phyloP scores from a whole-genome alignment of 2,329 filamentous ascomycete genomes.

The Talaromyces sp. region DNA sequence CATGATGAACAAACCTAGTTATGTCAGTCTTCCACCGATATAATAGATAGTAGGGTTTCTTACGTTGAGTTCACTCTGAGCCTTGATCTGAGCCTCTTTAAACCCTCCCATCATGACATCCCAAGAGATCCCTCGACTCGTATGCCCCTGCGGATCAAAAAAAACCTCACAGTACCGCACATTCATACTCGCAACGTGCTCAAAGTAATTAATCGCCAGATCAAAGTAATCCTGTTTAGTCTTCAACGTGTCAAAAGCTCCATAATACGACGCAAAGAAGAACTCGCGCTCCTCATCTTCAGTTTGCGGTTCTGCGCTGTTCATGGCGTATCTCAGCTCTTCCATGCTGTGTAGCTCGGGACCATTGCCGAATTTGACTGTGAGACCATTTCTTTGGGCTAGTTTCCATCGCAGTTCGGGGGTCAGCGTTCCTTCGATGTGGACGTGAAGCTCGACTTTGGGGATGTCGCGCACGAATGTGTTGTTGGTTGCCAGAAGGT shows the following conservation, averaged over 20 bases:
- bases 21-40: neutral
- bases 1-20: neutral
- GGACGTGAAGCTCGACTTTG: slow-evolving; percentile 9
- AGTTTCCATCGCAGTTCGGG: slow-evolving; percentile 1
- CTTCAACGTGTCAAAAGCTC: slow-evolving; percentile 5
- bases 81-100: slow-evolving; percentile 9
- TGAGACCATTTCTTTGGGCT: neutral
- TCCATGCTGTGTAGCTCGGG: slow-evolving; percentile 3
- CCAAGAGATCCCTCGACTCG: slow-evolving; percentile 2
- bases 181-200: neutral
- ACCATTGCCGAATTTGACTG: neutral
- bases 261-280: slow-evolving; percentile 9
- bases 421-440: neutral
- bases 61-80: neutral
- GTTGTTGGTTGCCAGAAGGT: neutral
- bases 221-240: slow-evolving; percentile 4
- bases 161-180: slow-evolving; percentile 1
- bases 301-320: slow-evolving; percentile 3
- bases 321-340: slow-evolving; percentile 7
- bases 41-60: too few relatives aligned
- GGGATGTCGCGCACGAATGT: neutral
- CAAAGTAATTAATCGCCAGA: slow-evolving; percentile 1
- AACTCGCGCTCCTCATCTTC: slow-evolving; percentile 10
- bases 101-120: slow-evolving; percentile 6
- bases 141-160: slow-evolving; percentile 7